These are phyloP conservation scores for Cladosporium sp. DNA, from an alignment of 2,329 filamentous ascomycete genomes.

Conservation along the genomic window DNA sequence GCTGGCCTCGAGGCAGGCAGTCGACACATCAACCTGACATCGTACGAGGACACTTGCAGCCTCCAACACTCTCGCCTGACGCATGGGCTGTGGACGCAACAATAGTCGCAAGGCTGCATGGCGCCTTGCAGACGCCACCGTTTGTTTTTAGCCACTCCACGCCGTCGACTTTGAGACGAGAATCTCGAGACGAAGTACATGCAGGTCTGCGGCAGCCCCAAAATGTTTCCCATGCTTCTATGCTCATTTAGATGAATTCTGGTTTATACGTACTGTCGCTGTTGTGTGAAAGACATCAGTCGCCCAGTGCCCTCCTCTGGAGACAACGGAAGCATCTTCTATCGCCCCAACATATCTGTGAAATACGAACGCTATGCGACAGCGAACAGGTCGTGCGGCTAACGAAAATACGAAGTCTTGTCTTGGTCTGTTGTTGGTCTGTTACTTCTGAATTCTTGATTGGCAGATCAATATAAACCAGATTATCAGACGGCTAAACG, in stretches of 20 bases:
- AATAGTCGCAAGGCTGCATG: too few relatives aligned
- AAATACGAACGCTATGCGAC: neutral
- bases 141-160: too few relatives aligned
- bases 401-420: constrained; percentile 1
- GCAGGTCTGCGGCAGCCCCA: neutral
- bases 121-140: too few relatives aligned
- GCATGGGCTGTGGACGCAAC: too few relatives aligned
- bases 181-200: too few relatives aligned
- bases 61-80: too few relatives aligned
- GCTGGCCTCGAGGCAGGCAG: too few relatives aligned
- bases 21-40: too few relatives aligned
- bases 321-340: neutral
- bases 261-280: neutral
- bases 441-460: neutral
- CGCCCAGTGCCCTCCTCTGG: neutral
- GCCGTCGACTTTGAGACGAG: too few relatives aligned
- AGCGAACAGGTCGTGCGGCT: neutral
- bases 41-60: too few relatives aligned
- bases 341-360: neutral
- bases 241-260: neutral
- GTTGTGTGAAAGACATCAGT: neutral
- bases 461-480: constrained; percentile 1
- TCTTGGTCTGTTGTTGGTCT: constrained; percentile 4
- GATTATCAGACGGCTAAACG: neutral
- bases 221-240: neutral